Evolutionary conservation across 108 stramenopile genomes (phyloP).

Genomic region (Fistulifera pelliculosa): DNA sequence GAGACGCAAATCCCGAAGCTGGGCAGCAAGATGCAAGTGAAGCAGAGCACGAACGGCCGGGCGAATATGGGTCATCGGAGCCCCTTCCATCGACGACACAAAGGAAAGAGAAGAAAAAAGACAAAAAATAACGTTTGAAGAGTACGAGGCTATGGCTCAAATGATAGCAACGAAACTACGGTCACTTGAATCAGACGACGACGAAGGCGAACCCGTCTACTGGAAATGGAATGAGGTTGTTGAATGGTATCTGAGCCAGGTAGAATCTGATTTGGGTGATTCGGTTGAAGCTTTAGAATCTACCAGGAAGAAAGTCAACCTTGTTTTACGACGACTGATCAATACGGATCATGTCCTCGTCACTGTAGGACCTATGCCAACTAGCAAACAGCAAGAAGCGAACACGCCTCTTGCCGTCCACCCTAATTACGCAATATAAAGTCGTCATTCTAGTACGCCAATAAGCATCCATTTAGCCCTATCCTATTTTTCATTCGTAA

Average conservation of each 20-base stretch:
- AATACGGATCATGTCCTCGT: slow-evolving; percentile 72
- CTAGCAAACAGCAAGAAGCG: slow-evolving; percentile 42
- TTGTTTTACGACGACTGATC: slow-evolving; percentile 74
- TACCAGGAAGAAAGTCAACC: slow-evolving; percentile 74
- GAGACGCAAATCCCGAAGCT: slow-evolving; percentile 16
- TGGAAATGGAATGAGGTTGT: slow-evolving; percentile 76
- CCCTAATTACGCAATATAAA: slow-evolving; percentile 54
- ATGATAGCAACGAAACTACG: slow-evolving; percentile 86
- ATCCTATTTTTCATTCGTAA: too few species aligned
- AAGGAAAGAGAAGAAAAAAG: slow-evolving; percentile 64
- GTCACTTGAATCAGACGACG: slow-evolving; percentile 63
- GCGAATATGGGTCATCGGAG: slow-evolving; percentile 26
- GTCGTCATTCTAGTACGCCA: background rate
- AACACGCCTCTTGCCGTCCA: slow-evolving; percentile 70
- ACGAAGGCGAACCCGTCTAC: slow-evolving; percentile 25
- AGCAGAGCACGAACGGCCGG: slow-evolving; percentile 21
- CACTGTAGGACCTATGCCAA: slow-evolving; percentile 49
- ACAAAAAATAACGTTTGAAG: slow-evolving; percentile 91
- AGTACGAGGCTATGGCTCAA: slow-evolving; percentile 88
- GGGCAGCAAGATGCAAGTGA: slow-evolving; percentile 7
- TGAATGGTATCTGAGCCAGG: slow-evolving; percentile 85
- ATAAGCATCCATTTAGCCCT: too few species aligned
- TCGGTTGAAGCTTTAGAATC: slow-evolving; percentile 68
- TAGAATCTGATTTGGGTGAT: slow-evolving; percentile 72
- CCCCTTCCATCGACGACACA: slow-evolving; percentile 5